These are phyloP conservation scores for Lactarius pseudohatsudake DNA, from an alignment of 768 basidiomycete species.

Conservation along the genomic window DNA sequence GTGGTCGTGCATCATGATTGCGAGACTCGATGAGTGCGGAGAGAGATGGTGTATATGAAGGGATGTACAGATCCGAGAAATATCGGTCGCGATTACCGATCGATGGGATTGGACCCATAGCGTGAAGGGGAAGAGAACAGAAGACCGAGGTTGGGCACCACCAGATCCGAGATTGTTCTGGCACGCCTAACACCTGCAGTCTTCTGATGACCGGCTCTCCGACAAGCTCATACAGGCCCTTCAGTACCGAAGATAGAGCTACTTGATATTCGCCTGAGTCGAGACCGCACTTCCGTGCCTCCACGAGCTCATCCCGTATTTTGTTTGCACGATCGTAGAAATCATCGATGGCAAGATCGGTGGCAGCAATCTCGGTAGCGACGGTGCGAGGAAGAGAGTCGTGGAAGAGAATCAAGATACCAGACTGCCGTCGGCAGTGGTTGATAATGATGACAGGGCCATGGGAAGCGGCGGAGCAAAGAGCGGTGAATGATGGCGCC, in stretches of 20 bases:
- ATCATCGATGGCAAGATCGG: too few species aligned
- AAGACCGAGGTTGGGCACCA: not conserved
- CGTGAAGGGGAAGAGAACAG: constrained; percentile 13
- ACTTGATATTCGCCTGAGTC: not conserved
- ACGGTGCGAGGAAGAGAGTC: not conserved
- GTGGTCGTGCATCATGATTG: too few species aligned
- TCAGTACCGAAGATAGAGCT: not conserved
- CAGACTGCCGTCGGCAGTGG: not conserved
- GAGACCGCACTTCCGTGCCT: not conserved
- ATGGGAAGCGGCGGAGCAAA: not conserved
- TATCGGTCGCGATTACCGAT: not conserved
- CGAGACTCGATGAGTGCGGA: too few species aligned
- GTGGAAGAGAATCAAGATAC: constrained; percentile 1
- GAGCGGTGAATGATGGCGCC: not conserved
- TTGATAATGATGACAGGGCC: constrained; percentile 15
- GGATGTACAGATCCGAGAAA: constrained; percentile 13
- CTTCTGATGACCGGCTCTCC: not conserved
- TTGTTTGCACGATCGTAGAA: not conserved
- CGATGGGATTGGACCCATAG: constrained; percentile 12
- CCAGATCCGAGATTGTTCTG: constrained; percentile 14
- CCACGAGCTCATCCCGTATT: not conserved
- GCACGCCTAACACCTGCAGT: not conserved
- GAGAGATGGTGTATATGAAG: constrained; percentile 6
- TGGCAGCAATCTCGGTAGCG: too few species aligned
- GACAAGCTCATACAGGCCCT: constrained; percentile 2